phyloP scores from a whole-genome alignment of 2,329 filamentous ascomycete genomes.

The Nectriaceae sp. region DNA sequence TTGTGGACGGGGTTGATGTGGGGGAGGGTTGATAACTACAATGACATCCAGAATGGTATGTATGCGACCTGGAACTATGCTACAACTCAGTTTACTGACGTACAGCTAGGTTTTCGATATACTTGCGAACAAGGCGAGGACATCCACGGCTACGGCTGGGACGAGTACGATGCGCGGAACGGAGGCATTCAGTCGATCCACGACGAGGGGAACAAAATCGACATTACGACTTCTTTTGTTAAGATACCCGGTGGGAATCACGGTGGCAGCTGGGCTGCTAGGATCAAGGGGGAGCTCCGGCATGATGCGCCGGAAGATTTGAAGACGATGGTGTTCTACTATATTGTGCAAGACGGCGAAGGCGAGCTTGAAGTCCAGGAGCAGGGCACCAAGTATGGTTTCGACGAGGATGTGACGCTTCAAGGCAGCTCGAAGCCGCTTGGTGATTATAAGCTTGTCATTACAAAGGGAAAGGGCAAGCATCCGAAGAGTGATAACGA shows the following conservation, averaged over 20 bases:
- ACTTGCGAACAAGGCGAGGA: conserved; percentile 95
- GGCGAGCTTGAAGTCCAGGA: conserved; percentile 61
- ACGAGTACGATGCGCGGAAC: conserved; percentile 87
- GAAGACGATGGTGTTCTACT: conserved; percentile 80
- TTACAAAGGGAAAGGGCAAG: conserved; percentile 70
- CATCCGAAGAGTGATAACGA: conserved; percentile 66
- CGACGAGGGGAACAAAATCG: conserved; percentile 83
- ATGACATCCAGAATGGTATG: conserved; percentile 74
- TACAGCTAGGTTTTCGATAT: conserved; percentile 73
- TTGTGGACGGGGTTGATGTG: conserved; percentile 84
- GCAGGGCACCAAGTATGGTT: conserved; percentile 51
- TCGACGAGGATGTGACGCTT: conserved; percentile 65
- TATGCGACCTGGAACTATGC: conserved; percentile 15
- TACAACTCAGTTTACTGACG: conserved; percentile 4
- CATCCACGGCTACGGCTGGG: conserved; percentile 96
- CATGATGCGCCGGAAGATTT: conserved; percentile 66
- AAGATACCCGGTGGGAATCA: conserved; percentile 85
- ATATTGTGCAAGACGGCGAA: conserved; percentile 78
- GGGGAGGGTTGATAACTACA: conserved; percentile 80
- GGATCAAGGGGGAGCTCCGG: conserved; percentile 80
- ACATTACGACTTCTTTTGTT: conserved; percentile 90
- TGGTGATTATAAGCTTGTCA: conserved; percentile 75
- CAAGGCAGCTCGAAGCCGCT: conserved; percentile 70
- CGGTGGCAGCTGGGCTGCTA: conserved; percentile 89
- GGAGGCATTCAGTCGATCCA: conserved; percentile 90